These are phyloP conservation scores for Exserohilum rostratum DNA, from an alignment of 2,329 filamentous ascomycete genomes.

Conservation along the genomic window DNA sequence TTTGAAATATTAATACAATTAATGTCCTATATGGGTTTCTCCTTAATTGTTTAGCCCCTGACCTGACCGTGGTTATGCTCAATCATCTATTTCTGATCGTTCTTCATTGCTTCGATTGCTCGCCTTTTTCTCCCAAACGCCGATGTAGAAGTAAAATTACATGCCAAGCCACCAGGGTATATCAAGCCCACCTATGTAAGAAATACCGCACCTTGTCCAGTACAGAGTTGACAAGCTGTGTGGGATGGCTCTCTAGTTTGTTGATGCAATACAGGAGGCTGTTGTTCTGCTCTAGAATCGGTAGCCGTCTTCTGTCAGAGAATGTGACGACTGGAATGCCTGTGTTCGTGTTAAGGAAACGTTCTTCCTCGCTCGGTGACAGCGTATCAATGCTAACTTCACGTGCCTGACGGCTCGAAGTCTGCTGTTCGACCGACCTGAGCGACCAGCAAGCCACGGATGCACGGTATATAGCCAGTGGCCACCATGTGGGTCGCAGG, in stretches of 20 bases:
- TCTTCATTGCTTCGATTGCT: too few relatives aligned
- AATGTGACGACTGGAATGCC: slow-evolving; percentile 6
- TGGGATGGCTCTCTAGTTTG: slow-evolving; percentile 2
- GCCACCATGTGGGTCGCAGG: slow-evolving; percentile 10
- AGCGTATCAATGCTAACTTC: slow-evolving; percentile 5
- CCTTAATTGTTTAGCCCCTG: too few relatives aligned
- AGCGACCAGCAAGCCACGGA: slow-evolving; percentile 12
- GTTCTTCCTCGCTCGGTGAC: slow-evolving; percentile 3
- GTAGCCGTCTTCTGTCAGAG: not conserved
- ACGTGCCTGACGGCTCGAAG: not conserved
- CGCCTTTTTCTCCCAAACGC: too few relatives aligned
- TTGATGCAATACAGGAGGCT: slow-evolving; percentile 9
- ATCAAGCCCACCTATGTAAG: slow-evolving; percentile 2
- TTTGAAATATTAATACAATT: too few relatives aligned
- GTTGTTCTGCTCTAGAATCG: not conserved
- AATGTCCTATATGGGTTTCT: too few relatives aligned
- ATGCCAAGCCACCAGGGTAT: not conserved
- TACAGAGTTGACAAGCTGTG: not conserved
- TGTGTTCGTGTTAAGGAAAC: not conserved
- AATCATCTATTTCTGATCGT: too few relatives aligned
- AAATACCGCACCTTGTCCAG: slow-evolving; percentile 5
- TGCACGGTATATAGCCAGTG: slow-evolving; percentile 8
- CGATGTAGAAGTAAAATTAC: not conserved
- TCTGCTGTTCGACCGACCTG: not conserved
- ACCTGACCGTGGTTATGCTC: too few relatives aligned